Evolutionary conservation across 768 basidiomycete species (phyloP).

Genomic region (Serendipita sp.): DNA sequence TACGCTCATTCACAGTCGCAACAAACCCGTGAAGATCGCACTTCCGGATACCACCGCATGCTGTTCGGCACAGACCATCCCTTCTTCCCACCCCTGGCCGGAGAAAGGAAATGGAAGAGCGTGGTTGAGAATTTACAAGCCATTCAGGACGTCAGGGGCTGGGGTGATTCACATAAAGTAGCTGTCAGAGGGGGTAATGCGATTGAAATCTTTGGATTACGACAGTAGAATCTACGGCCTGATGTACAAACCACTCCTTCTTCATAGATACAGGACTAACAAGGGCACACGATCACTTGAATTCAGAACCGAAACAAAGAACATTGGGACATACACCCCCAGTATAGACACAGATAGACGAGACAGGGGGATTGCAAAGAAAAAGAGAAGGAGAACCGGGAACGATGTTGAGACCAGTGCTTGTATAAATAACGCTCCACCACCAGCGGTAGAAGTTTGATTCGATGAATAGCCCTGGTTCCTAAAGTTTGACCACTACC

Average conservation of each 20-base stretch:
- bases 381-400: too few relatives aligned
- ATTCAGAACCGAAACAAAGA: not conserved
- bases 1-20: slow-evolving; percentile 20
- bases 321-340: too few relatives aligned
- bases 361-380: too few relatives aligned
- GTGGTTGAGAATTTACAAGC: slow-evolving; percentile 77
- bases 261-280: too few relatives aligned
- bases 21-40: not conserved
- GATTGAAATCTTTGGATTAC: slow-evolving; percentile 46
- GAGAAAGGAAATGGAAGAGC: slow-evolving; percentile 60
- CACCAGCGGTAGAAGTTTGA: too few relatives aligned
- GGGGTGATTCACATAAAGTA: slow-evolving; percentile 42
- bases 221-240: slow-evolving; percentile 4
- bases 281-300: not conserved
- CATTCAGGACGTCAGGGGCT: slow-evolving; percentile 48
- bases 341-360: too few relatives aligned
- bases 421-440: too few relatives aligned
- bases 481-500: too few relatives aligned
- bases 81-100: slow-evolving; percentile 69
- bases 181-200: slow-evolving; percentile 64
- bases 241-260: too few relatives aligned
- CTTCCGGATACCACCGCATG: slow-evolving; percentile 11
- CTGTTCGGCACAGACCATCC: slow-evolving; percentile 83
- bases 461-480: too few relatives aligned
- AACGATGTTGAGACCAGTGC: too few relatives aligned